Base-by-base conservation (phyloP, 2,329 filamentous ascomycete species). In the Arthrobotrys pseudoclavata region DNA sequence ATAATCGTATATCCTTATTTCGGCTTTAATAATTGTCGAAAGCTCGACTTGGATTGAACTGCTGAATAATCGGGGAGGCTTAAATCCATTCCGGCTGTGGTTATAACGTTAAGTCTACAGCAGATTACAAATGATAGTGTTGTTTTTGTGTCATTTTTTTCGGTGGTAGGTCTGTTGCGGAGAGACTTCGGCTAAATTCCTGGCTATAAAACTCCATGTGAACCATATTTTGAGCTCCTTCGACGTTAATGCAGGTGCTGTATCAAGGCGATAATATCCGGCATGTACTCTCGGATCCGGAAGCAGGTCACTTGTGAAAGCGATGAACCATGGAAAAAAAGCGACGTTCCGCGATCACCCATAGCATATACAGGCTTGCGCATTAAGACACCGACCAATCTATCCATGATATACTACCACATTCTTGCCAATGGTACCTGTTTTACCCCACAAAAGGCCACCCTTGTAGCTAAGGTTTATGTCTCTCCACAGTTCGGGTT, bases 151-250 rank as follows among this genome's bases (percentile, higher is more conserved):
- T 40, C 37, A 69, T 76, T 76, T 60, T 60, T 40, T 20, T 9
- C 22, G 13, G 4, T 7, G 26, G 1, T 26, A 45, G 18, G 24
- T 52, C 53, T 48, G 26, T 18, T 12, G 42, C 71, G 72, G 72
- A 76, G 72, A 76, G 55, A 76, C 72, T 76, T 76, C 72, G 72
- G 72, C 57, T 66, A 53, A 70, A 76, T 66, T 47, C 18, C 22
- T 42, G 18, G 34, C 15, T 12, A 60, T 40, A n/a, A 68, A 60
- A 34, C 63, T 55, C 48, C 48, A 67, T 52, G 31, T 22, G 45
- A 63, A 40, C 45, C 22, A 37, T 50, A 48, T 50, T 31, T 20
- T 13, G 22, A 50, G 52, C 66, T 34, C 26, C 40, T 45, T 37
- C 64, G 15, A 60, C 26, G n/a, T 57, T 22, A 57, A 57, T 20